Percentiles rank a stretch among this genome's conserved stretches.
Conservation (phyloP, 108 stramenopile genomes). For the Tribonema minus region DNA sequence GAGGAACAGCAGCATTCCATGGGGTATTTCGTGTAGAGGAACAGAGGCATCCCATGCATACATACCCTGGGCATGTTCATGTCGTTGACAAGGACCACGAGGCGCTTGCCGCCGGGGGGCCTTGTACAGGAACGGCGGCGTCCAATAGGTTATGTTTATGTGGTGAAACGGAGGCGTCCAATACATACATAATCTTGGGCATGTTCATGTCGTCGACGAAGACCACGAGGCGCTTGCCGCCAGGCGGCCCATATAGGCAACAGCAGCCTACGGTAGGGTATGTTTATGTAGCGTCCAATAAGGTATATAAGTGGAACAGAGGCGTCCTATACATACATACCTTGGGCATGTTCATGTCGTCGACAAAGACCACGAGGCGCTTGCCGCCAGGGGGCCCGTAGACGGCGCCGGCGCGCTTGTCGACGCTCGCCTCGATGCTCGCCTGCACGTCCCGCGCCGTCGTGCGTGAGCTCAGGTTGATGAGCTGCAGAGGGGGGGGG, state of each 20-base stretch:
- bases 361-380: conserved; percentile 63
- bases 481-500: conserved; percentile 4
- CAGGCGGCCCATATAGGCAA: conserved; percentile 63
- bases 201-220: conserved; percentile 73
- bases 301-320: too few species aligned
- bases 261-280: too few species aligned
- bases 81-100: conserved; percentile 67
- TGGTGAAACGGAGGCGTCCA: too few species aligned
- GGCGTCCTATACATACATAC: too few species aligned
- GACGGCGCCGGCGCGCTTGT: conserved; percentile 63
- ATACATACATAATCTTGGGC: too few species aligned
- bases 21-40: too few species aligned
- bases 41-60: too few species aligned
- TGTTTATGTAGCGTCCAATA: too few species aligned
- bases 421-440: conserved; percentile 65
- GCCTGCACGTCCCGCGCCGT: conserved; percentile 59
- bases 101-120: conserved; percentile 61
- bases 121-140: conserved; percentile 61
- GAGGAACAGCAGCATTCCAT: too few species aligned
- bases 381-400: conserved; percentile 66
- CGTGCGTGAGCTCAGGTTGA: conserved; percentile 64
- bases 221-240: conserved; percentile 61
- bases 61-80: conserved; percentile 70
- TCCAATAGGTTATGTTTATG: too few species aligned
- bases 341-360: conserved; percentile 69